phyloP scores from a whole-genome alignment of 768 basidiomycete genomes.

The Kwoniella bestiolae region DNA sequence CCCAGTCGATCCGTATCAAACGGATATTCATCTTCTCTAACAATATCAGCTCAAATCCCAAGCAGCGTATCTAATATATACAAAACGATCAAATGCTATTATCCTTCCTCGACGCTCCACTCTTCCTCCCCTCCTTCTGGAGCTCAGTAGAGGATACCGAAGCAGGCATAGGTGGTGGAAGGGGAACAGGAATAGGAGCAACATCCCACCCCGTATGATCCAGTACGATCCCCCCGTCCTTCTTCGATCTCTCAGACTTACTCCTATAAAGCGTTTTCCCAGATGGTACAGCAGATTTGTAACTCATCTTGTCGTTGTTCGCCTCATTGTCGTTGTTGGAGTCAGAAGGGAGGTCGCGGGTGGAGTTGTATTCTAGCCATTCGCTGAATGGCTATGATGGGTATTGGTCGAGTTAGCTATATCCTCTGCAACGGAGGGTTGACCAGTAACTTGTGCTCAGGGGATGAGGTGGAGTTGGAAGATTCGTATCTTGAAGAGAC shows the following conservation, averaged over 20 bases:
- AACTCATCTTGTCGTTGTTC: conserved; percentile 1
- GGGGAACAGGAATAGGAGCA: neutral
- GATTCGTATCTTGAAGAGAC: too few species aligned
- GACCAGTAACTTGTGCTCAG: too few species aligned
- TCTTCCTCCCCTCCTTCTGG: too few species aligned
- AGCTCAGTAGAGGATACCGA: neutral
- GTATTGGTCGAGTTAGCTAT: neutral
- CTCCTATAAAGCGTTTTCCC: conserved; percentile 10
- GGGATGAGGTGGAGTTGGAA: too few species aligned
- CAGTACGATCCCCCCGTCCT: conserved; percentile 9
- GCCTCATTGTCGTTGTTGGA: neutral
- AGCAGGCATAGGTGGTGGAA: conserved; percentile 1
- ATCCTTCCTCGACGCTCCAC: too few species aligned
- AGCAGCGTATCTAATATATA: too few species aligned
- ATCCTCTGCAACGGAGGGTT: too few species aligned
- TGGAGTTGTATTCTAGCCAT: conserved; percentile 9
- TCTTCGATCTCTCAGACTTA: conserved; percentile 18
- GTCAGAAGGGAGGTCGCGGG: neutral
- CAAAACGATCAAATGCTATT: too few species aligned
- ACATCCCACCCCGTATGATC: conserved; percentile 13
- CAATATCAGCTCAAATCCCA: too few species aligned
- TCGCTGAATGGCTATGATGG: conserved; percentile 9
- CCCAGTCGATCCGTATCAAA: too few species aligned
- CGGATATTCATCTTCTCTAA: too few species aligned
- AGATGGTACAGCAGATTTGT: conserved; percentile 17